Percentiles rank a stretch among this genome's conserved stretches.
phyloP scores from a whole-genome alignment of 306 rosid genomes.

The Cucumis sativus region DNA sequence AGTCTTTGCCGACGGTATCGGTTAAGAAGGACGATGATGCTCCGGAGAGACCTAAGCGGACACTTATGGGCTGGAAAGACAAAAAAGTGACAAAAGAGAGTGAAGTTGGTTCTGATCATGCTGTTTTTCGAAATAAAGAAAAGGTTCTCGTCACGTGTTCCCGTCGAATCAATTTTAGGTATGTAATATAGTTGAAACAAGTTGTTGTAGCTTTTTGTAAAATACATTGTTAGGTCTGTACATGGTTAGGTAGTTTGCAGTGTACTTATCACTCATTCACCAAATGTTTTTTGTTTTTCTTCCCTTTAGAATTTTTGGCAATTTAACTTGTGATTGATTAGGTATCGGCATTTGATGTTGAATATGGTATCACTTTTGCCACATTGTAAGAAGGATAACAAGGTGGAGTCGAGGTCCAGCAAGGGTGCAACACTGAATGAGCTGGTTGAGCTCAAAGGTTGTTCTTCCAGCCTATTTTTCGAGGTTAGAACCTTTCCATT shows the following conservation, averaged over 20 bases:
- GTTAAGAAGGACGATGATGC: slow-evolving; percentile 44
- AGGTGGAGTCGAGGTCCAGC: slow-evolving; percentile 77
- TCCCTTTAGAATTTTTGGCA: no score
- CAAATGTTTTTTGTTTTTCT: neutral
- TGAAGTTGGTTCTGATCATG: slow-evolving; percentile 14
- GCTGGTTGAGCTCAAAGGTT: slow-evolving; percentile 73
- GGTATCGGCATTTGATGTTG: slow-evolving; percentile 96
- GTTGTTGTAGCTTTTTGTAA: neutral
- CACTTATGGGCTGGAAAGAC: slow-evolving; percentile 81
- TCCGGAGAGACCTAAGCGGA: slow-evolving; percentile 63
- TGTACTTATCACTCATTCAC: neutral
- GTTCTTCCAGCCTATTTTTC: slow-evolving; percentile 78
- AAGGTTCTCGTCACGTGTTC: slow-evolving; percentile 86
- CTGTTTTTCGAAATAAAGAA: slow-evolving; percentile 67
- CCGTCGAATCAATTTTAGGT: slow-evolving; percentile 86
- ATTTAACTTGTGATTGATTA: slow-evolving; percentile 5
- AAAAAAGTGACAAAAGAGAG: slow-evolving; percentile 15
- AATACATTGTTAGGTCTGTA: neutral
- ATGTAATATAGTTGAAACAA: neutral
- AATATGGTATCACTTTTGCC: slow-evolving; percentile 82
- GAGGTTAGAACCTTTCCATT: slow-evolving; percentile 35
- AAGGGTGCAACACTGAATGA: slow-evolving; percentile 82
- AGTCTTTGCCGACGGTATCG: slow-evolving; percentile 18
- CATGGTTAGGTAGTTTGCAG: neutral
- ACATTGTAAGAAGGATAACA: slow-evolving; percentile 90